phyloP scores from a whole-genome alignment of 306 rosid species.

The Crataegus laevigata region DNA sequence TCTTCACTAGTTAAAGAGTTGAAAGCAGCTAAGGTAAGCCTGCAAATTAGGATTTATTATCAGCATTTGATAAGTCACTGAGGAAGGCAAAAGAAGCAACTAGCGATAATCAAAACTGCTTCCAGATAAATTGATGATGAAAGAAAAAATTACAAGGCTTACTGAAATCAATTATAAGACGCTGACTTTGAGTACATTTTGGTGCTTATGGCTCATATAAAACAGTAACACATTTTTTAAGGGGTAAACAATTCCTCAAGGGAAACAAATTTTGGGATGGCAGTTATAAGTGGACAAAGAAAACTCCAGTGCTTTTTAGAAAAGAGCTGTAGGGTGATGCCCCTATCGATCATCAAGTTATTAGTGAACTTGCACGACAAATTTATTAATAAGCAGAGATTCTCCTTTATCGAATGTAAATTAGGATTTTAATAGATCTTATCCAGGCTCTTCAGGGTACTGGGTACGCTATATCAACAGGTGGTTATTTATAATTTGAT shows the following conservation, averaged over 20 bases:
- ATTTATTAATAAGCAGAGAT: neutral
- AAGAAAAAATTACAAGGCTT: neutral
- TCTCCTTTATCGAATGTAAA: neutral
- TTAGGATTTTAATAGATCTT: neutral
- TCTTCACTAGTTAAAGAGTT: slow-evolving; percentile 51
- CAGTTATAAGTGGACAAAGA: neutral
- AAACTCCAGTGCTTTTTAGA: neutral
- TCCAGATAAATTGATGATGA: neutral
- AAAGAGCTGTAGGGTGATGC: neutral
- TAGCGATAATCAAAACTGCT: neutral
- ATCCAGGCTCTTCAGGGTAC: neutral
- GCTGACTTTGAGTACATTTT: neutral
- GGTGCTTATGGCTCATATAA: neutral
- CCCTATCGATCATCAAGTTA: neutral
- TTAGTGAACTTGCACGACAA: neutral
- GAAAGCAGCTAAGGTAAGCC: slow-evolving; percentile 64
- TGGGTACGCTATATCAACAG: neutral
- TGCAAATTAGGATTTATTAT: slow-evolving; percentile 38
- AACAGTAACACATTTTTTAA: neutral
- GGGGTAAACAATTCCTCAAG: neutral
- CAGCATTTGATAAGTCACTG: neutral
- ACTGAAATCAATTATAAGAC: neutral
- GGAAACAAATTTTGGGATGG: neutral
- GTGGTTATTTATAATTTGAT: neutral
- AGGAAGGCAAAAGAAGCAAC: neutral